Evolutionary conservation across 1,139 yeast species (phyloP).

Genomic region (Yamadazyma taylorii): DNA sequence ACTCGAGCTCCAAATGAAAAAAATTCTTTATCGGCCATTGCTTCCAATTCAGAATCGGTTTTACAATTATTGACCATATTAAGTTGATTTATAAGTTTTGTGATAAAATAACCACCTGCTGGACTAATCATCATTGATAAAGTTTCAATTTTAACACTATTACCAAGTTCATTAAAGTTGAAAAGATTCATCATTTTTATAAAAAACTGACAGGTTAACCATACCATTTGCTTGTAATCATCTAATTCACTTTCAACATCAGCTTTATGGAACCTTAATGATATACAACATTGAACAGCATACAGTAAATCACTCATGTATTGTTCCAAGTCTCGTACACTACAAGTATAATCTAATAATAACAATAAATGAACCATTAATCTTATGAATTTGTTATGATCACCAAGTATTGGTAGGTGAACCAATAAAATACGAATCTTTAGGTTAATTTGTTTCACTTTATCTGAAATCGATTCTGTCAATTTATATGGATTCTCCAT

Average conservation of each 20-base stretch:
- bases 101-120: background rate
- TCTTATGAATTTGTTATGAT: constrained; percentile 24
- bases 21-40: too few relatives aligned
- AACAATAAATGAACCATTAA: constrained; percentile 9
- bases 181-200: constrained; percentile 14
- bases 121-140: constrained; percentile 7
- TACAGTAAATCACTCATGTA: constrained; percentile 31
- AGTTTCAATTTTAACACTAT: constrained; percentile 23
- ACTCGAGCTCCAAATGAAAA: too few relatives aligned
- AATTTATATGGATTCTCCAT: background rate
- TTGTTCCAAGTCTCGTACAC: constrained; percentile 16
- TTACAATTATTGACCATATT: too few relatives aligned
- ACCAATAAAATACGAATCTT: constrained; percentile 16
- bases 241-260: background rate
- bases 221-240: constrained; percentile 20
- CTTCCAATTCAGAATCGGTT: too few relatives aligned
- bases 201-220: constrained; percentile 28
- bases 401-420: constrained; percentile 28
- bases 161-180: constrained; percentile 11
- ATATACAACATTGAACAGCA: constrained; percentile 1
- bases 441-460: constrained; percentile 18
- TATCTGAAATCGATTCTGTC: background rate
- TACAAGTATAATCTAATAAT: background rate
- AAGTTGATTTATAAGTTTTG: background rate
- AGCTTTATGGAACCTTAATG: background rate